A percentile compares a stretch with the other conserved stretches of the same genome.
Conservation (phyloP, 257 asterid genomes). For the Knoxia roxburghii region DNA sequence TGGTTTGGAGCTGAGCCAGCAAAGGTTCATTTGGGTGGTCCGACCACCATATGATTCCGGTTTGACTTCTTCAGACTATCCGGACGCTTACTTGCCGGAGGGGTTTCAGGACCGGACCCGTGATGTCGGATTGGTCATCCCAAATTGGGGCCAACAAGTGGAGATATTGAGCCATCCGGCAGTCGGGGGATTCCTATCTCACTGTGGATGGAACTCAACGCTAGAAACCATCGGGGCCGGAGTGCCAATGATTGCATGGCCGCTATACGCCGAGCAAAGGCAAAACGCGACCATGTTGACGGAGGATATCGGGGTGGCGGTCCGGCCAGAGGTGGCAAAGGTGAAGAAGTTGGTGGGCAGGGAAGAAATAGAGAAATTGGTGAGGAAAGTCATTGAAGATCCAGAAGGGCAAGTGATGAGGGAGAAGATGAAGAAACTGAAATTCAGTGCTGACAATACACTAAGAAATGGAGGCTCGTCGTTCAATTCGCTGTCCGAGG, state of each 20-base stretch:
- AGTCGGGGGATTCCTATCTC: conserved; percentile 20
- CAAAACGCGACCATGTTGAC: conserved; percentile 16
- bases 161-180: conserved; percentile 20
- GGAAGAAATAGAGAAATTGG: conserved; percentile 20
- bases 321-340: conserved; percentile 15
- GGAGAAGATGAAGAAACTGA: conserved; percentile 14
- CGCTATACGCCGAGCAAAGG: conserved; percentile 18
- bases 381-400: conserved; percentile 18
- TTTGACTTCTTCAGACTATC: not conserved
- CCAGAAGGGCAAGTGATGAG: conserved; percentile 11
- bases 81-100: conserved; percentile 16
- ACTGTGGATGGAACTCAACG: conserved; percentile 28
- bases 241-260: conserved; percentile 29
- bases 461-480: conserved; percentile 17
- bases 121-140: conserved; percentile 2
- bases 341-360: conserved; percentile 17
- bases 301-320: conserved; percentile 22
- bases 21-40: conserved; percentile 22
- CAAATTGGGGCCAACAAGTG: conserved; percentile 12
- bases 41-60: conserved; percentile 14
- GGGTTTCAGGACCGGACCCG: conserved; percentile 17
- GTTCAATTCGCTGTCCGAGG: not conserved
- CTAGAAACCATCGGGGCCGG: conserved; percentile 18
- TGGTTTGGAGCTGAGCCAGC: conserved; percentile 20
- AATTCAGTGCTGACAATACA: conserved; percentile 6